Percentiles rank a stretch among this genome's conserved stretches.
Evolutionary conservation across 2,329 filamentous ascomycete genomes (phyloP).

Genomic region (Colletotrichum agaves): DNA sequence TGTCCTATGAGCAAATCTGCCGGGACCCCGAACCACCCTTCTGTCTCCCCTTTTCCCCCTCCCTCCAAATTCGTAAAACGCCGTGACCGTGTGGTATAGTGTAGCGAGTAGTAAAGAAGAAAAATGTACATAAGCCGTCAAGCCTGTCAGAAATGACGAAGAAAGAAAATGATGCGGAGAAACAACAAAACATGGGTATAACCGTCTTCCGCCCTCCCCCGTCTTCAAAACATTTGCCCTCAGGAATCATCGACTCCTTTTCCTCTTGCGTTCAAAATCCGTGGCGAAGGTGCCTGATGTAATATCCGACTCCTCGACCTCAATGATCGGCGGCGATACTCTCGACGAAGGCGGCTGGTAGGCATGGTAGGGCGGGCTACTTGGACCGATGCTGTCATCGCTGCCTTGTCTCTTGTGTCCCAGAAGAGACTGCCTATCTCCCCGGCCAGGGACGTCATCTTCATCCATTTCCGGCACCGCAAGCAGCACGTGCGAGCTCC

Average conservation of each 20-base stretch:
- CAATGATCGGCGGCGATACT: slow-evolving; percentile 14
- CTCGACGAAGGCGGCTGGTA: not conserved
- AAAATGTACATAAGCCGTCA: not conserved
- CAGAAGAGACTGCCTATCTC: slow-evolving; percentile 46
- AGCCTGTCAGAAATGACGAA: not conserved
- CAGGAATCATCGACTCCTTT: slow-evolving; percentile 24
- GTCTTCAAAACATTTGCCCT: not conserved
- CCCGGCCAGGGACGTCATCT: slow-evolving; percentile 39
- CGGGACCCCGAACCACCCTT: no score
- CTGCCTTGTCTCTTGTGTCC: slow-evolving; percentile 34
- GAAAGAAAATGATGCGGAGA: not conserved
- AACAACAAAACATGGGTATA: slow-evolving; percentile 26
- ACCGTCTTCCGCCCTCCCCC: slow-evolving; percentile 17
- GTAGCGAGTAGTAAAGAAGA: not conserved
- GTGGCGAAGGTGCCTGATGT: slow-evolving; percentile 37
- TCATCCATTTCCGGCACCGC: slow-evolving; percentile 53
- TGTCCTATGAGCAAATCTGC: not conserved
- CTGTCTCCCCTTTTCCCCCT: not conserved
- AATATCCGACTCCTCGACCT: slow-evolving; percentile 41
- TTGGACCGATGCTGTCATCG: slow-evolving; percentile 12
- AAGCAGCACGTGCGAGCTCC: slow-evolving; percentile 50
- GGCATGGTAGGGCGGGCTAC: not conserved
- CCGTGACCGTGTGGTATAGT: slow-evolving; percentile 22
- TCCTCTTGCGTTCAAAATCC: slow-evolving; percentile 46
- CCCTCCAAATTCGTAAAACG: slow-evolving; percentile 1